Conservation (phyloP, 495 filamentous ascomycete species). For the Massariosphaeria phaeospora region DNA sequence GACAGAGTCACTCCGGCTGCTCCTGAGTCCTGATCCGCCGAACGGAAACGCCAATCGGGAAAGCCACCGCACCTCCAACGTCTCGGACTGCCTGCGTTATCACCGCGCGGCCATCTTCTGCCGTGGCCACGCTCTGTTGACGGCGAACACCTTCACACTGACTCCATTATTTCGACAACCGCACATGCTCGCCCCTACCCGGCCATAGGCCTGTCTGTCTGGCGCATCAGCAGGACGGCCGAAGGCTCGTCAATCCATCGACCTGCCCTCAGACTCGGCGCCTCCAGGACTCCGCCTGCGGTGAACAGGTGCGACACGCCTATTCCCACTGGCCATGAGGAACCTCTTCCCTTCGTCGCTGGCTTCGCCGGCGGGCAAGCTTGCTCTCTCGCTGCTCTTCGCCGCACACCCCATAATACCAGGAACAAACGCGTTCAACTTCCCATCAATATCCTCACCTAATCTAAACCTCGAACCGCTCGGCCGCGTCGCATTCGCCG, state of each 20-base stretch:
- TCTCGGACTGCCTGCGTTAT: too few species aligned
- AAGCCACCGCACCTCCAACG: constrained; percentile 1
- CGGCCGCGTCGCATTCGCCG: constrained; percentile 79
- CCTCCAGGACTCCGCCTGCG: too few species aligned
- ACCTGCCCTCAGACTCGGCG: too few species aligned
- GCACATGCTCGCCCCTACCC: too few species aligned
- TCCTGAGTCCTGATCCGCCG: constrained; percentile 1
- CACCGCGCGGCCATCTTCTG: neutral
- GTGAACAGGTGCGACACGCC: neutral
- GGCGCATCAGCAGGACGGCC: too few species aligned
- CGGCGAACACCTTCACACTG: too few species aligned
- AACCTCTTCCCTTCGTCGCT: constrained; percentile 31
- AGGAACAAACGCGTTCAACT: constrained; percentile 58
- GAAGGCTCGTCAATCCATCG: too few species aligned
- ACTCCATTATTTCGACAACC: too few species aligned
- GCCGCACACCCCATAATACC: constrained; percentile 32
- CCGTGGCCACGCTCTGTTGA: neutral
- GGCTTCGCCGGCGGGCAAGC: constrained; percentile 30
- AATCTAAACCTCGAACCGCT: constrained; percentile 77
- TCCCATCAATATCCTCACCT: constrained; percentile 65
- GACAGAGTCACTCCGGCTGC: constrained; percentile 5
- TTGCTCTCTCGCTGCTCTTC: constrained; percentile 28
- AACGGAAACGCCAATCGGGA: constrained; percentile 28
- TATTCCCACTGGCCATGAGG: constrained; percentile 35
- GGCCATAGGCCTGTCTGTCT: too few species aligned